Evolutionary conservation across 257 asterid genomes (phyloP).

Genomic region (Plantago ovata): DNA sequence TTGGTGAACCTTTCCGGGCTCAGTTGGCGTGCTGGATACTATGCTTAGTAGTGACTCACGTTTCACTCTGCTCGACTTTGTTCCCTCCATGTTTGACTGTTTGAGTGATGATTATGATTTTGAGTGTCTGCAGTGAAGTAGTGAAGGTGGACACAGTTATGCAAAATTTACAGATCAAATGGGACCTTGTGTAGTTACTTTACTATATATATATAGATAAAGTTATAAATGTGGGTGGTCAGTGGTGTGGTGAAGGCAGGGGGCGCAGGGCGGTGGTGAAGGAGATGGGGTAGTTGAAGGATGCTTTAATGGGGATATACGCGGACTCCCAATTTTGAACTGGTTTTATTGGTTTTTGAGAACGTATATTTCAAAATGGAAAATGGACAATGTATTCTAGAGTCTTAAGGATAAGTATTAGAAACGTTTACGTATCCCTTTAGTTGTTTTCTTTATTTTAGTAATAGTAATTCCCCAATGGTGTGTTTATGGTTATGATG

Average conservation of each 20-base stretch:
- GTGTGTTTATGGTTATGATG: too few relatives aligned
- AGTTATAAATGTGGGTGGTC: too few relatives aligned
- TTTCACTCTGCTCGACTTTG: constrained; percentile 21
- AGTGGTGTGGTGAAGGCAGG: background rate
- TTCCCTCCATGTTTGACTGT: background rate
- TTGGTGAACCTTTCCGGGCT: constrained; percentile 33
- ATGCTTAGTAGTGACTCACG: constrained; percentile 36
- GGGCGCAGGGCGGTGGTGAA: background rate
- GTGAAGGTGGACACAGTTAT: too few relatives aligned
- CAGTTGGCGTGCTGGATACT: constrained; percentile 45
- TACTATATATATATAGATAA: too few relatives aligned
- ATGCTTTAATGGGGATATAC: constrained; percentile 9
- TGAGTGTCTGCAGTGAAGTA: background rate
- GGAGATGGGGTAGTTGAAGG: background rate
- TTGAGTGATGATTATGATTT: background rate
- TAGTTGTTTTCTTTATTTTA: too few relatives aligned
- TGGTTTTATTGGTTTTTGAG: background rate
- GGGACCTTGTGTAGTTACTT: too few relatives aligned
- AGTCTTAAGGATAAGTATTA: too few relatives aligned
- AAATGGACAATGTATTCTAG: too few relatives aligned
- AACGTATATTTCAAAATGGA: too few relatives aligned
- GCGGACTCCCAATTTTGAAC: background rate
- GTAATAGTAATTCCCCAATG: too few relatives aligned
- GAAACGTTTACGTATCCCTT: too few relatives aligned
- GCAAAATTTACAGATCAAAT: too few relatives aligned